Percentiles rank a stretch among this genome's conserved stretches.
These are phyloP conservation scores for Phanerodontia chrysosporium DNA, from an alignment of 768 basidiomycete genomes.

Conservation along the genomic window DNA sequence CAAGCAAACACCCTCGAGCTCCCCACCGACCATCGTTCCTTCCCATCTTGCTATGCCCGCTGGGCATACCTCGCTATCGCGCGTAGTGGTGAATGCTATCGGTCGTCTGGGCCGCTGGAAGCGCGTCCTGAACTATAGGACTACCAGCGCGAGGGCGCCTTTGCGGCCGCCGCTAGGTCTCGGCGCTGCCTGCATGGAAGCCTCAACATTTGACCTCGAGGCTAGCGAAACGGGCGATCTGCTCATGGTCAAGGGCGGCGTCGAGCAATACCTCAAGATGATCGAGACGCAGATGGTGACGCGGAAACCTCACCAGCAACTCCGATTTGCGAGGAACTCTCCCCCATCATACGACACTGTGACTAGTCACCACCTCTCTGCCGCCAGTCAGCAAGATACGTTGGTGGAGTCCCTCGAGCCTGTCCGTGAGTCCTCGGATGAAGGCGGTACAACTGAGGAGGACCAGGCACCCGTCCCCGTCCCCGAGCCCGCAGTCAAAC, in stretches of 20 bases:
- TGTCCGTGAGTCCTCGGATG: conserved; percentile 6
- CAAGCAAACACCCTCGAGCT: conserved; percentile 27
- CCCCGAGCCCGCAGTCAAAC: no score
- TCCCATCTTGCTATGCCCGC: conserved; percentile 44
- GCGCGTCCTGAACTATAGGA: conserved; percentile 59
- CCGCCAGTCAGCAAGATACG: background rate
- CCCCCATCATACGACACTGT: background rate
- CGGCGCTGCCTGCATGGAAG: conserved; percentile 39
- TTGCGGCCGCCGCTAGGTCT: conserved; percentile 13
- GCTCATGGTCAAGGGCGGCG: conserved; percentile 54
- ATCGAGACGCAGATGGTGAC: conserved; percentile 32
- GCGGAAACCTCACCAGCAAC: background rate
- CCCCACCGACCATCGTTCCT: conserved; percentile 31
- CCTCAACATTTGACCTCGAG: conserved; percentile 72
- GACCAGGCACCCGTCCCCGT: background rate
- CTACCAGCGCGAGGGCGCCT: conserved; percentile 30
- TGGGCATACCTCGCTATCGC: conserved; percentile 62
- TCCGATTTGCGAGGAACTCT: background rate
- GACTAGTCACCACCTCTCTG: background rate
- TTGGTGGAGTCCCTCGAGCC: conserved; percentile 3
- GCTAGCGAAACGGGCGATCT: conserved; percentile 56
- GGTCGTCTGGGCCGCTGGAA: conserved; percentile 81
- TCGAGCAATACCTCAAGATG: conserved; percentile 64
- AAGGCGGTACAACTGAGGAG: conserved; percentile 1
- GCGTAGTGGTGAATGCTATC: conserved; percentile 77